Base-by-base conservation (phyloP, 108 stramenopile species). In the Conticribra guillardii region DNA sequence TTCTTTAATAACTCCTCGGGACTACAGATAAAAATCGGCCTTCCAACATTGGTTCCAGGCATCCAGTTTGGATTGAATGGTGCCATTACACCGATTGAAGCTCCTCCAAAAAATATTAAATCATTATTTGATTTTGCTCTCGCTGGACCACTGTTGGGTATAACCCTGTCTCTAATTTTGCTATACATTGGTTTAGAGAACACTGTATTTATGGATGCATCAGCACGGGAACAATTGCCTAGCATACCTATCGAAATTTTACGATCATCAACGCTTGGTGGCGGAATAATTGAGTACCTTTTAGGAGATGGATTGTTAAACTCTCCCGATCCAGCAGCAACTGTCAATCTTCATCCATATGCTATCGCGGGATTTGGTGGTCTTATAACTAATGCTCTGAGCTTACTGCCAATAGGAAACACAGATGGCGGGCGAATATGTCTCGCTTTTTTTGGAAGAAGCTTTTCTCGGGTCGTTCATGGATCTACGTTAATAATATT, bases 401-500 rank as follows among this genome's bases (percentile, higher is more conserved):
- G 68, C 29, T 55, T 84, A 16, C 67, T 89, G 23, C 88, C 88
- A 17, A 76, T 89, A 15, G 88, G 88, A 48, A 84, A 90, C 31
- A 90, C 92, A 15, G 92, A 93, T 54, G 92, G 92, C 19, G 92
- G 92, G 28, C 56, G 92, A 45, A 87, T 89, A 46, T 53, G 75
- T 21, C 41, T 78, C 19, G 73, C 89, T 1, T 84, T 93, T 63
- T 90, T 93, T 71, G 92, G 92, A 23, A 58, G 91, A 58, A 71
- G 79, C 15, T 83, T 81, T 49, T 74, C 88, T 1, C 80, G 85
- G 46, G 68, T 90, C 5, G 55, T 85, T 4, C 83, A 82, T 26
- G 72, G 80, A 16, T 73, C 85, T 21, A 64, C 80, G n/a, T 48
- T 77, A 14, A 22, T 90, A 11, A 33, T 78, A 14, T 45, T 93